Base-by-base conservation (phyloP, 108 stramenopile genomes). In the Seminavis robusta region DNA sequence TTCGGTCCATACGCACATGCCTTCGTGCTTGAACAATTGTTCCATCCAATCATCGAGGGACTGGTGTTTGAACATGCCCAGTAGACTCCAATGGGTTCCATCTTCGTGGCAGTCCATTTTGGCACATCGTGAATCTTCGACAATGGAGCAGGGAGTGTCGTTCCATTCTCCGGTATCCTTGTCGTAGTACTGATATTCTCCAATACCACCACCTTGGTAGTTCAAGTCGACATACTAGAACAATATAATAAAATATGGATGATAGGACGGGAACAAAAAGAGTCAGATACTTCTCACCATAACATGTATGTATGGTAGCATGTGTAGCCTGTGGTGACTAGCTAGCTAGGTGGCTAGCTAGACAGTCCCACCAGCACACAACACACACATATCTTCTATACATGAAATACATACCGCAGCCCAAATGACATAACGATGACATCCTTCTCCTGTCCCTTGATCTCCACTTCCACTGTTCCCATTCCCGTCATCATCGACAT, bases 61-160 rank as follows among this genome's bases (percentile, higher is more conserved):
- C 20, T 50, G 47, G 16, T 76, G 54, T 40, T 79, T 83, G 77
- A 79, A 79, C 63, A 79, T 69, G 47, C 74, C 77, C 25, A 83
- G 45, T 13, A 79, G 47, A 0, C 48, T 37, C 27, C 76, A 83
- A 34, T 67, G 41, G 10, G 77, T 74, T 19, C 46, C 40, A 11
- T 37, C 40, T 16, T 64, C 9, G 43, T 82, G 80, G 42, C 77
- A 83, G 37, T 83, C 77, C 74, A 83, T 76, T 21, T 70, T 66
- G 21, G 58, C 64, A 41, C 77, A 79, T 27, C 74, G 61, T 41
- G 50, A 33, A 46, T 27, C 39, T 10, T 54, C 52, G 23, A 43
- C 47, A 34, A 45, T 13, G 17, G 42, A 20, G 51, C 76, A 77
- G 6, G 61, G 33, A 1, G 53, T 59, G 2, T 38, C 20, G 39